Conservation (phyloP, 768 basidiomycete species). For the Solioccasus polychromus region DNA sequence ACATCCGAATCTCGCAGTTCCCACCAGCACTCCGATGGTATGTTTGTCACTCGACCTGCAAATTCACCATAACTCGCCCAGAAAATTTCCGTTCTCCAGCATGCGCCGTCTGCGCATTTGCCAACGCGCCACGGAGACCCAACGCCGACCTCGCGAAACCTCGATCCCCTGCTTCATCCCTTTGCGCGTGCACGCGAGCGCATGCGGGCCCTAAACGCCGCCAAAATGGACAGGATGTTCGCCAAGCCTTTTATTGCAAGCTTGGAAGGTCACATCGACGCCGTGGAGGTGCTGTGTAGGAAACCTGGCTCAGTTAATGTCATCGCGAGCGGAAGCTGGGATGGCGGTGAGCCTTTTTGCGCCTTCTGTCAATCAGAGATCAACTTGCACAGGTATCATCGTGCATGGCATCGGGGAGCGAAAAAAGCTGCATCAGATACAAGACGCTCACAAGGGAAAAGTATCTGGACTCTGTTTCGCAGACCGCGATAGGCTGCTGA, state of each 20-base stretch:
- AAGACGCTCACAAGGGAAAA: constrained; percentile 80
- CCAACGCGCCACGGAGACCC: constrained; percentile 78
- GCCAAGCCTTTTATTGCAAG: constrained; percentile 93
- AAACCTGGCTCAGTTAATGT: constrained; percentile 70
- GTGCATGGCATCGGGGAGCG: constrained; percentile 74
- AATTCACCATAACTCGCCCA: constrained; percentile 26
- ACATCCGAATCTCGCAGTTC: too few relatives aligned
- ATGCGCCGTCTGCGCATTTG: constrained; percentile 72
- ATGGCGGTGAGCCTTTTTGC: constrained; percentile 71
- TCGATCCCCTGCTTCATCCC: constrained; percentile 94
- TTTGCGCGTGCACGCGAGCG: constrained; percentile 92
- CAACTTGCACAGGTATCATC: constrained; percentile 60
- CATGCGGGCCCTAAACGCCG: constrained; percentile 89
- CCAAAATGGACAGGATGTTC: constrained; percentile 96
- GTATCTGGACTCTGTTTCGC: constrained; percentile 80
- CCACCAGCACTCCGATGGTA: too few relatives aligned
- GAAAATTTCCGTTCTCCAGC: constrained; percentile 88
- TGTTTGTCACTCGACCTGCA: not conserved
- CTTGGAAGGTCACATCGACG: constrained; percentile 91
- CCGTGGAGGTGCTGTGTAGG: constrained; percentile 81
- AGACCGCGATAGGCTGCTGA: constrained; percentile 58
- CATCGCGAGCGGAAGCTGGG: constrained; percentile 92
- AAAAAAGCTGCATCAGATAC: constrained; percentile 52
- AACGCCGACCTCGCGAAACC: constrained; percentile 85
- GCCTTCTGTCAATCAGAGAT: not conserved